Evolutionary conservation across 2,329 filamentous ascomycete species (phyloP).

Genomic region (Aureobasidium zeae): DNA sequence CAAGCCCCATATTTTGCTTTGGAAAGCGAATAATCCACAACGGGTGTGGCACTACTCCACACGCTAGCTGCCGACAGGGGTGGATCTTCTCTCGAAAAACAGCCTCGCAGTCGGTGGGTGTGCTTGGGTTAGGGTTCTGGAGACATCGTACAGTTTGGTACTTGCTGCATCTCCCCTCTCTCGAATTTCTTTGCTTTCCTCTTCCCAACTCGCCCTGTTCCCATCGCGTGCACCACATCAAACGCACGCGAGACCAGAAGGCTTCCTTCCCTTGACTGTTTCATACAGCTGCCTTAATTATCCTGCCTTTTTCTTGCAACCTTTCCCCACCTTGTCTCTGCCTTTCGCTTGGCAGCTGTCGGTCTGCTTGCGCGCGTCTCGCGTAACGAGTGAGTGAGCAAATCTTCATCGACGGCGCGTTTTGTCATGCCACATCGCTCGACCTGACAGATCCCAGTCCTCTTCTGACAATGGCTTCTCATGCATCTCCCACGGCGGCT

Average conservation of each 20-base stretch:
- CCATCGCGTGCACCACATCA: constrained; percentile 11
- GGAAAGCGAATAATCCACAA: too few relatives aligned
- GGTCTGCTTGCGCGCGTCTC: constrained; percentile 13
- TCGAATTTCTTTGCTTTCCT: constrained; percentile 11
- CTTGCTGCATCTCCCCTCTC: constrained; percentile 15
- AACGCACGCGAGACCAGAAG: constrained; percentile 2
- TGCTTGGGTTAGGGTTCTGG: constrained; percentile 14
- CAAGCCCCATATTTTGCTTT: constrained; percentile 3
- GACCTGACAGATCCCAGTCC: background rate
- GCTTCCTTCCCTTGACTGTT: background rate
- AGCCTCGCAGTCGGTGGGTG: too few relatives aligned
- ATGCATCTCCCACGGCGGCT: constrained; percentile 68
- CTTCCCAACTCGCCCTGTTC: constrained; percentile 13
- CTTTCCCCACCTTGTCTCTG: constrained; percentile 9
- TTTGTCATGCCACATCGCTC: background rate
- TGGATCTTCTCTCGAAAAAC: too few relatives aligned
- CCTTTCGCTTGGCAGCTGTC: constrained; percentile 13
- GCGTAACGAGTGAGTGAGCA: constrained; percentile 12
- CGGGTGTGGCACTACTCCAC: background rate
- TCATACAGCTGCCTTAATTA: background rate
- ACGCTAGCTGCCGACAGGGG: background rate
- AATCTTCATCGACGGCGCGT: constrained; percentile 1
- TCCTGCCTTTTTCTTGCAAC: background rate
- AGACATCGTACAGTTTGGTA: background rate
- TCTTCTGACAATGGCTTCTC: constrained; percentile 32